Evolutionary conservation across 2,329 filamentous ascomycete species (phyloP), one percentile per base, ranked within the genome.

Genomic region (Stemphylium beticola): DNA sequence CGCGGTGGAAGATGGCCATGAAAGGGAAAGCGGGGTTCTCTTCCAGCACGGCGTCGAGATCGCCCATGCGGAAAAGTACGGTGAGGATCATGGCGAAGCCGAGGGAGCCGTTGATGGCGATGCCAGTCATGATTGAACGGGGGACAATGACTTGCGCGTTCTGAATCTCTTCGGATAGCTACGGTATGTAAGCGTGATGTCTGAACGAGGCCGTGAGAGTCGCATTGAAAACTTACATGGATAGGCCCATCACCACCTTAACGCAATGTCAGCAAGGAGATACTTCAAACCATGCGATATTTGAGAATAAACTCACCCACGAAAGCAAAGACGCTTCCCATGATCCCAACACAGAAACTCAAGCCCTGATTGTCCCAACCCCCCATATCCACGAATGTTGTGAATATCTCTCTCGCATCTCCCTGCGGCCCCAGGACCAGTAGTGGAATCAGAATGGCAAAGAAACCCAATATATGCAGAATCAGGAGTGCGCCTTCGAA

Each of bases 391-490:
- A 72, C 58, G 53, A 83, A 83, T 0, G 75, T 62, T 3, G 76
- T 75, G 45, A 83, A 81, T 0, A 81, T 78, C 3, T 75, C 73
- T 15, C 72, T 53, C 0, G 77, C 64, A 15, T 71, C 62, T 1
- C 70, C 70, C 18, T 74, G 71, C 0, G 78, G 75, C 0, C 77
- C 76, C 49, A 80, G 69, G 1, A 76, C 72, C 55, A 77, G 73
- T 4, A 83, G 65, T 0, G 78, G 74, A 11, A 82, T 78, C 14
- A 83, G 62, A 46, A 82, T 77, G 3, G 75, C 80, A 52, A 83
- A 79, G 59, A 83, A 80, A 1, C 81, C 81, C 6, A 79, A 58
- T 22, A 83, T 70, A 53, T 84, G 81, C 4, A 83, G 49, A 4
- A 81, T 66, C 3, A 82, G 65, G 26, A 81, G 65, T 4, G 78